Conservation (phyloP, 257 asterid species). For the Cordia subcordata region DNA sequence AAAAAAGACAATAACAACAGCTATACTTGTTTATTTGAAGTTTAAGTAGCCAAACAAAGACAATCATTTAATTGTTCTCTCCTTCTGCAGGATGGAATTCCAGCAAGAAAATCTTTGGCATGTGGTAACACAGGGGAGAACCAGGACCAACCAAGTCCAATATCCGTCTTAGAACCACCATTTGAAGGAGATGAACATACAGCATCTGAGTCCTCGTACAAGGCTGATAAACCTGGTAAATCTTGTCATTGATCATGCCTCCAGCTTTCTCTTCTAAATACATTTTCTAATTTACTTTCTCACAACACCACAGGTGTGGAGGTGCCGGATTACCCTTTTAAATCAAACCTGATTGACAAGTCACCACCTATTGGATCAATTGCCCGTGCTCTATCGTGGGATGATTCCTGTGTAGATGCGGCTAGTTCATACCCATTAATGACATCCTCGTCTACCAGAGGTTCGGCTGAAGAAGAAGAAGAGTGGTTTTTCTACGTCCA, state of each 20-base stretch:
- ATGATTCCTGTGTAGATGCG: conserved; percentile 53
- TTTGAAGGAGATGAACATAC: conserved; percentile 58
- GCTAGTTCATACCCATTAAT: conserved; percentile 53
- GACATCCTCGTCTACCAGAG: conserved; percentile 35
- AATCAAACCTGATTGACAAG: conserved; percentile 77
- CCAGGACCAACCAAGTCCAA: conserved; percentile 90
- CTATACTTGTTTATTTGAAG: not conserved
- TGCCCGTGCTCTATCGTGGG: conserved; percentile 70
- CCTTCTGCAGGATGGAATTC: conserved; percentile 41
- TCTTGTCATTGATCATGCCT: conserved; percentile 1
- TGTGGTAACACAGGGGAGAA: conserved; percentile 51
- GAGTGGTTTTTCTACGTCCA: conserved; percentile 64
- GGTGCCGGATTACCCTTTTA: conserved; percentile 30
- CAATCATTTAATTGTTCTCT: conserved; percentile 2
- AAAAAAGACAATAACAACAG: too few species aligned
- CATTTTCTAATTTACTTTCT: conserved; percentile 1
- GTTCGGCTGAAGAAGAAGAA: conserved; percentile 51
- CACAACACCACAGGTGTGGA: conserved; percentile 41
- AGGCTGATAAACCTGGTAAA: conserved; percentile 46
- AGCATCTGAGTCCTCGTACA: conserved; percentile 34
- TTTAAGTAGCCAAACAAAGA: conserved; percentile 3
- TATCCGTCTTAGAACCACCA: conserved; percentile 73
- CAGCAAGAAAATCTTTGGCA: conserved; percentile 24
- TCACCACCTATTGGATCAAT: conserved; percentile 97
- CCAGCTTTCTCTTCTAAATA: conserved; percentile 1